A percentile compares a stretch with the other conserved stretches of the same genome.
These are phyloP conservation scores for Diplodia sapinea DNA, from an alignment of 2,329 filamentous ascomycete genomes.

Conservation along the genomic window DNA sequence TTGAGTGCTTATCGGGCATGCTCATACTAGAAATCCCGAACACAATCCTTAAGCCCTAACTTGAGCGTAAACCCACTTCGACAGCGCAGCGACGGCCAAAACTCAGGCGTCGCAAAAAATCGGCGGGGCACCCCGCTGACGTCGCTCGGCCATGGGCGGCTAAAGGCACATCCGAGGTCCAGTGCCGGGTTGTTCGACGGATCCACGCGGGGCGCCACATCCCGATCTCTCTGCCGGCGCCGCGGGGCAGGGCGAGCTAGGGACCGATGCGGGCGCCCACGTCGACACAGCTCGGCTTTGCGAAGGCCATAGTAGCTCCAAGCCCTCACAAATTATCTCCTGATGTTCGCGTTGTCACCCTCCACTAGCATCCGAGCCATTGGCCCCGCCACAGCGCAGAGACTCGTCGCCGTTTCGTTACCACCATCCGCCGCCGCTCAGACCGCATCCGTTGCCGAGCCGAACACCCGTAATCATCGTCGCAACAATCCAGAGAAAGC, in stretches of 20 bases:
- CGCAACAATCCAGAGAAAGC: neutral
- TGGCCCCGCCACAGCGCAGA: constrained; percentile 2
- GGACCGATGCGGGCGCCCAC: neutral
- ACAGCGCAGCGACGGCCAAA: neutral
- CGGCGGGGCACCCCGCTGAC: constrained; percentile 9
- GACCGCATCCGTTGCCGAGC: neutral
- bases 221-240: constrained; percentile 23
- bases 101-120: neutral
- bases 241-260: constrained; percentile 8
- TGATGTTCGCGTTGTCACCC: constrained; percentile 19
- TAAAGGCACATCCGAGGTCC: constrained; percentile 23
- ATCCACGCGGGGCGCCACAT: constrained; percentile 22
- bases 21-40: neutral
- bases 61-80: too few relatives aligned
- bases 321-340: constrained; percentile 18
- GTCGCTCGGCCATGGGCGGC: constrained; percentile 2
- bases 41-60: too few relatives aligned
- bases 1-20: too few relatives aligned
- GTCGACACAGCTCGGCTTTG: neutral
- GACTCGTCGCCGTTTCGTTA: neutral
- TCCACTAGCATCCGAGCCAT: constrained; percentile 17
- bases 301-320: neutral
- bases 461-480: neutral
- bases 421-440: neutral
- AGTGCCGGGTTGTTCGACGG: constrained; percentile 1